phyloP scores from a whole-genome alignment of 179 eudicot species.

The Spergularia azorica region DNA sequence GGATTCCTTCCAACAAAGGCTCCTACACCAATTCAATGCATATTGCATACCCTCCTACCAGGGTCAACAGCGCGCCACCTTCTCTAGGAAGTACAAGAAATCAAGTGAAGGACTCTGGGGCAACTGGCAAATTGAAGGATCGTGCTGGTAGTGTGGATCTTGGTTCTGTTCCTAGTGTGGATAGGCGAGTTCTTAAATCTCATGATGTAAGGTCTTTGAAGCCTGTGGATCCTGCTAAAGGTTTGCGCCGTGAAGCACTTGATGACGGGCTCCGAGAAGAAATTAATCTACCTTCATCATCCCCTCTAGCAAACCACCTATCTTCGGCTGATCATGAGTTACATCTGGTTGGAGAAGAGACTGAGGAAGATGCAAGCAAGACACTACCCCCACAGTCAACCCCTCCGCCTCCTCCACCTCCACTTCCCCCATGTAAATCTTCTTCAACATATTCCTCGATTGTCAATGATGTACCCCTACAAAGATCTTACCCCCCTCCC shows the following conservation, averaged over 20 bases:
- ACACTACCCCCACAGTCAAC: neutral
- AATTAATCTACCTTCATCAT: conserved; percentile 26
- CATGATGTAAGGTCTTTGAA: conserved; percentile 24
- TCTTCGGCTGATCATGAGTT: conserved; percentile 24
- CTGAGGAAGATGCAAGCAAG: conserved; percentile 4
- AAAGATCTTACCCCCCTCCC: conserved; percentile 12
- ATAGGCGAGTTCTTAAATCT: conserved; percentile 27
- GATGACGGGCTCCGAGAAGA: conserved; percentile 27
- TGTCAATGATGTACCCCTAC: conserved; percentile 21
- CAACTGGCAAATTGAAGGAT: conserved; percentile 46
- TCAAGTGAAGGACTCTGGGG: conserved; percentile 49
- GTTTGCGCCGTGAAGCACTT: conserved; percentile 32
- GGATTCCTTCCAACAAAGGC: conserved; percentile 83
- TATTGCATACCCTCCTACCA: conserved; percentile 67
- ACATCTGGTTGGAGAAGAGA: conserved; percentile 29
- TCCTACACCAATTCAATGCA: conserved; percentile 77
- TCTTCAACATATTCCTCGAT: conserved; percentile 11
- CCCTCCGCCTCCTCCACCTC: conserved; percentile 25
- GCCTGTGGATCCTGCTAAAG: conserved; percentile 22
- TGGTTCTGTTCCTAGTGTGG: conserved; percentile 30
- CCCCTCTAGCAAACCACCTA: conserved; percentile 16
- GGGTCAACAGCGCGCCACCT: conserved; percentile 78
- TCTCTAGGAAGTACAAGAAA: conserved; percentile 37
- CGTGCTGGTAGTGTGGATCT: conserved; percentile 35
- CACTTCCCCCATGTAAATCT: conserved; percentile 18